phyloP scores from a whole-genome alignment of 2,329 filamentous ascomycete species.

The Ceratocystis cacaofunesta region DNA sequence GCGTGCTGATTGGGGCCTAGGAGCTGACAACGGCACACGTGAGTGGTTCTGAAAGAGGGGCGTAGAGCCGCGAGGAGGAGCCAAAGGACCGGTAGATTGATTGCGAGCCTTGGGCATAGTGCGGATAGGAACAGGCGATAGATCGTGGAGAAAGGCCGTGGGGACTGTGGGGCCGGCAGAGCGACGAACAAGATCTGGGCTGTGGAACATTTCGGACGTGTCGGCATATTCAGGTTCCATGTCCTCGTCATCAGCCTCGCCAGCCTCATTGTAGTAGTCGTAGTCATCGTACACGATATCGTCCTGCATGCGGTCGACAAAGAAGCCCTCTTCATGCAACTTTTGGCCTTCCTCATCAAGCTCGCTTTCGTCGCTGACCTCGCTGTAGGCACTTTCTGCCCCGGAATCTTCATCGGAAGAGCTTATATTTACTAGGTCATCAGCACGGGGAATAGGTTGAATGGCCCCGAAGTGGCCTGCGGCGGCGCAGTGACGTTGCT shows the following conservation, averaged over 20 bases:
- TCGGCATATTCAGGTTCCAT: background rate
- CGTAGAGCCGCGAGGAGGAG: background rate
- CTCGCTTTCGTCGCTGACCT: constrained; percentile 1
- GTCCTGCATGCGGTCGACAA: background rate
- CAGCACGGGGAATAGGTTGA: background rate
- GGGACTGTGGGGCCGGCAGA: background rate
- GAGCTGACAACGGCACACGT: background rate
- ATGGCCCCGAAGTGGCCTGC: background rate
- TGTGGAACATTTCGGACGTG: background rate
- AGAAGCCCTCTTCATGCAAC: constrained; percentile 1
- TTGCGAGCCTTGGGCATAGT: background rate
- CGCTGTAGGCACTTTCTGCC: background rate
- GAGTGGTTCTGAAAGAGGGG: background rate
- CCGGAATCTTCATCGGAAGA: background rate
- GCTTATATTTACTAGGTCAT: background rate
- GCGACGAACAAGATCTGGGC: background rate
- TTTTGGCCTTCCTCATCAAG: background rate
- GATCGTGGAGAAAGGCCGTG: background rate
- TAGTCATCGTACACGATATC: constrained; percentile 12
- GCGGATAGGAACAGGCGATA: background rate
- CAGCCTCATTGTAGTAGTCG: background rate
- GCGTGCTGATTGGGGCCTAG: background rate
- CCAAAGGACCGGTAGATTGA: background rate
- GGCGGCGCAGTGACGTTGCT: background rate
- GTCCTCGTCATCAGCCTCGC: constrained; percentile 5